phyloP scores from a whole-genome alignment of 441 rosid genomes.

The Codiaeum variegatum region DNA sequence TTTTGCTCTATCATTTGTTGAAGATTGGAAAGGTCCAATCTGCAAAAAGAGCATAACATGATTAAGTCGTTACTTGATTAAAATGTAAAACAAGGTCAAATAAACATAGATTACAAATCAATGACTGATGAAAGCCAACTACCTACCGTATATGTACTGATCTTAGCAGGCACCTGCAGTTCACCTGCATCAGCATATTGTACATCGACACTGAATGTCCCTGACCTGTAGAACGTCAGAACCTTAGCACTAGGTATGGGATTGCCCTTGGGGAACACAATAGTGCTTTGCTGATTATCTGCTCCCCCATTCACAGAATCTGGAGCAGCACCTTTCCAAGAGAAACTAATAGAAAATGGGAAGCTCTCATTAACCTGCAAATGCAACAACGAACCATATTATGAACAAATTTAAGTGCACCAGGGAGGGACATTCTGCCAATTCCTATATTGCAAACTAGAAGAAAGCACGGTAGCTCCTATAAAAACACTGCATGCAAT shows the following conservation, averaged over 20 bases:
- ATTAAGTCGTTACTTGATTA: neutral
- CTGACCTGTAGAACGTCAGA: conserved; percentile 71
- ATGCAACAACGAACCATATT: neutral
- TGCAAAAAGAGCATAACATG: conserved; percentile 29
- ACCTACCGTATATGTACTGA: conserved; percentile 71
- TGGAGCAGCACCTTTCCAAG: conserved; percentile 70
- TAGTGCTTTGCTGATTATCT: conserved; percentile 70
- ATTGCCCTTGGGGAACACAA: conserved; percentile 86
- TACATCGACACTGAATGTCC: conserved; percentile 76
- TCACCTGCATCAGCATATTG: conserved; percentile 61
- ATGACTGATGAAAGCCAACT: neutral
- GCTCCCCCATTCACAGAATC: conserved; percentile 61
- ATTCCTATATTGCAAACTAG: neutral
- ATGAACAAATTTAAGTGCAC: neutral
- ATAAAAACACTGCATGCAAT: neutral
- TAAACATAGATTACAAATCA: neutral
- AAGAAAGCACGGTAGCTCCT: neutral
- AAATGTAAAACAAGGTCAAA: neutral
- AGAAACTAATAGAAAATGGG: conserved; percentile 67
- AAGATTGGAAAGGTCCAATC: conserved; percentile 94
- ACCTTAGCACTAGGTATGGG: conserved; percentile 84
- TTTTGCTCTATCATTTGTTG: conserved; percentile 67
- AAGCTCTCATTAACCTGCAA: conserved; percentile 84
- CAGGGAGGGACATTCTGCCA: neutral
- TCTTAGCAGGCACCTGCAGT: conserved; percentile 59